Conservation (phyloP, 305 asterid species). For the Salvia sclarea region DNA sequence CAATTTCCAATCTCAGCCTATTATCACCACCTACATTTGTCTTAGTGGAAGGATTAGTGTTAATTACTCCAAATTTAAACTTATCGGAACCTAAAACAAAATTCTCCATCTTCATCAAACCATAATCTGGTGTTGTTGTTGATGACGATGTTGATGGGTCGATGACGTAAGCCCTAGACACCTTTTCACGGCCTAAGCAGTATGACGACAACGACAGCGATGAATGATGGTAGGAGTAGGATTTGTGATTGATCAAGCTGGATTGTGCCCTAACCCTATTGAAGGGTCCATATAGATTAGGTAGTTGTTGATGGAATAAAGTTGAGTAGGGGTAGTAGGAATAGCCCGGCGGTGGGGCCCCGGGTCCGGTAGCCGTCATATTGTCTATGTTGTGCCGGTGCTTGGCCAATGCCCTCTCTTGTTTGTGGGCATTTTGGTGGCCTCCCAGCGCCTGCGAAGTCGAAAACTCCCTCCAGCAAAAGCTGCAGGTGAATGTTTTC, state of each 20-base stretch:
- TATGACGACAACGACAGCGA: conserved; percentile 31
- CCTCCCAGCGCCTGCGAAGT: conserved; percentile 83
- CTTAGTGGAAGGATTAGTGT: conserved; percentile 14
- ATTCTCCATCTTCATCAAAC: conserved; percentile 23
- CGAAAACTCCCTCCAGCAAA: conserved; percentile 63
- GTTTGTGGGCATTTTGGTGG: conserved; percentile 80
- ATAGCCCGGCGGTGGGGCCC: conserved; percentile 37
- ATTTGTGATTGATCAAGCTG: conserved; percentile 43
- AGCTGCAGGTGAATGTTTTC: conserved; percentile 54
- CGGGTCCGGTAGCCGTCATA: conserved; percentile 21
- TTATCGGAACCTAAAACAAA: conserved; percentile 30
- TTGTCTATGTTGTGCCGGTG: conserved; percentile 45
- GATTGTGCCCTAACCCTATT: conserved; percentile 45
- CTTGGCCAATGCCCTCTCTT: conserved; percentile 64
- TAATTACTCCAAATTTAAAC: neutral
- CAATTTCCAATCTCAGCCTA: conserved; percentile 5
- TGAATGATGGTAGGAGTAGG: conserved; percentile 36
- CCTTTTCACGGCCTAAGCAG: conserved; percentile 33
- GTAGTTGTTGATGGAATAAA: neutral
- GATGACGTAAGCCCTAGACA: conserved; percentile 34
- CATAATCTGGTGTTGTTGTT: conserved; percentile 24
- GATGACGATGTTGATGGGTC: conserved; percentile 36
- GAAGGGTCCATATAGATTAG: conserved; percentile 30
- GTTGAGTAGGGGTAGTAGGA: conserved; percentile 46
- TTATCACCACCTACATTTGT: neutral